Conservation (phyloP, 2,329 filamentous ascomycete genomes). For the Cladosporium velox region DNA sequence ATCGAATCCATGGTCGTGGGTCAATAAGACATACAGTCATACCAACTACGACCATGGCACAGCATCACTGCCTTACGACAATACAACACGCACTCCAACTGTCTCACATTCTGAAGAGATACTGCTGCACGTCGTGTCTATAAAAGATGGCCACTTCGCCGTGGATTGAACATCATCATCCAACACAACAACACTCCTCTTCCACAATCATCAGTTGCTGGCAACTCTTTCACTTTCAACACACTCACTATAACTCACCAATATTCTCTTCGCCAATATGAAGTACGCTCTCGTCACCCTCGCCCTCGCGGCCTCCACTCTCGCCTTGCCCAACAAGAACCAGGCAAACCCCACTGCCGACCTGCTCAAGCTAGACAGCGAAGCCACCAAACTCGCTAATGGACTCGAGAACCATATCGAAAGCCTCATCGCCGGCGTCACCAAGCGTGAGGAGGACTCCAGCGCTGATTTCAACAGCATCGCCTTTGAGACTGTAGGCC, state of each 20-base stretch:
- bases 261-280: not conserved
- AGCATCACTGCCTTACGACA: not conserved
- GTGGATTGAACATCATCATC: not conserved
- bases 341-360: not conserved
- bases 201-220: not conserved
- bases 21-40: not conserved
- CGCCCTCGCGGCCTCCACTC: constrained; percentile 8
- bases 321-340: constrained; percentile 5
- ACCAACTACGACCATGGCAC: not conserved
- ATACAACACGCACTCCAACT: not conserved
- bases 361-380: not conserved
- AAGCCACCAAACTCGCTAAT: not conserved
- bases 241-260: not conserved
- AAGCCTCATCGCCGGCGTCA: not conserved
- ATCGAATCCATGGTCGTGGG: not conserved
- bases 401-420: not conserved
- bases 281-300: constrained; percentile 13
- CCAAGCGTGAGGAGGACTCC: not conserved
- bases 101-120: not conserved
- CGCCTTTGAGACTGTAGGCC: not conserved
- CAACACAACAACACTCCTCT: not conserved
- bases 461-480: not conserved
- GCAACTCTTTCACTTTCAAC: not conserved
- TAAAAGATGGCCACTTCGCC: not conserved
- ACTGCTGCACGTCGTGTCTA: not conserved